phyloP scores from a whole-genome alignment of 148 eudicot species.

The Rhododendron mucronatum region DNA sequence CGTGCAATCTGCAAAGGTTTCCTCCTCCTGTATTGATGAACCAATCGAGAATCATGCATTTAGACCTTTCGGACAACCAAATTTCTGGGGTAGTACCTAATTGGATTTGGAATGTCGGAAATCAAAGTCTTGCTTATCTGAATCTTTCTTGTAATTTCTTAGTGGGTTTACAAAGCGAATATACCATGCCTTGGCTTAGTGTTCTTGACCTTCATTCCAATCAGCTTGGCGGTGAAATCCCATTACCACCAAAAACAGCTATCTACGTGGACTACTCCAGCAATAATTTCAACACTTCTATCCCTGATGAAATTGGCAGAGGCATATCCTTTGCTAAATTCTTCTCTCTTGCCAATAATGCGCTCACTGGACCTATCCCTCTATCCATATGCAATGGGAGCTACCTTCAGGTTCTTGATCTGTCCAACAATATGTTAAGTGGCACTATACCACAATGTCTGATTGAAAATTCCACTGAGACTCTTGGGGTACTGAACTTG shows the following conservation, averaged over 20 bases:
- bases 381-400: too few species aligned
- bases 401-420: too few species aligned
- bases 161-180: slow-evolving; percentile 17
- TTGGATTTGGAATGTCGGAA: slow-evolving; percentile 38
- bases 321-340: too few species aligned
- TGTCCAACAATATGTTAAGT: too few species aligned
- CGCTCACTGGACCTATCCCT: too few species aligned
- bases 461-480: too few species aligned
- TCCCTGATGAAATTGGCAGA: neutral
- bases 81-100: slow-evolving; percentile 32
- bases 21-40: slow-evolving; percentile 16
- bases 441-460: too few species aligned
- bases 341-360: too few species aligned
- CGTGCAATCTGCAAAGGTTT: slow-evolving; percentile 32
- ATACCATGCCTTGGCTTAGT: neutral
- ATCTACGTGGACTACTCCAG: slow-evolving; percentile 25
- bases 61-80: slow-evolving; percentile 38
- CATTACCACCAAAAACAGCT: neutral
- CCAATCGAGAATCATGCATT: slow-evolving; percentile 17
- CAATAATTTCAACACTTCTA: slow-evolving; percentile 1
- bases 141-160: slow-evolving; percentile 33
- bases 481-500: too few species aligned
- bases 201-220: neutral
- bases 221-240: neutral
- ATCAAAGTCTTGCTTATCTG: neutral